Evolutionary conservation across 352 stramenopile genomes (phyloP).

Genomic region (Phytophthora sojae): DNA sequence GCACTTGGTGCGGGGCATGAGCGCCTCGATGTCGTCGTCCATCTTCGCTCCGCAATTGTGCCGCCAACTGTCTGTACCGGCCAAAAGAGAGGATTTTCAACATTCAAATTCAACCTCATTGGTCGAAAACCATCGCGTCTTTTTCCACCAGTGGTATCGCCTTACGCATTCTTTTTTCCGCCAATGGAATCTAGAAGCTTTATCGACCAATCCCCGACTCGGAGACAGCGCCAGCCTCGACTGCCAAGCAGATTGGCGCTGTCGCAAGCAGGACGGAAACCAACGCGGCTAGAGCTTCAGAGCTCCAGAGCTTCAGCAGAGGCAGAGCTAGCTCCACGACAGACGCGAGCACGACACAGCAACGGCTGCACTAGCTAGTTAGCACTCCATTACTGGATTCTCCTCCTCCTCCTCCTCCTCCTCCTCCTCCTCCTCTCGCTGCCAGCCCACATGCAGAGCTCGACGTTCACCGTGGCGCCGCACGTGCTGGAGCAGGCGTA

Average conservation of each 20-base stretch:
- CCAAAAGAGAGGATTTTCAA: constrained; percentile 15
- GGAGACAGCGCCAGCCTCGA: constrained; percentile 20
- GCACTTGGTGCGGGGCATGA: constrained; percentile 83
- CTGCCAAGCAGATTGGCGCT: constrained; percentile 26
- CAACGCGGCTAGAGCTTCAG: not conserved
- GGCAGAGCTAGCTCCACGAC: too few species aligned
- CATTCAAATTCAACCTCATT: constrained; percentile 29
- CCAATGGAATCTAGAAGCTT: too few species aligned
- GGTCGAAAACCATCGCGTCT: not conserved
- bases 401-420: too few species aligned
- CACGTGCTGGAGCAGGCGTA: constrained; percentile 90
- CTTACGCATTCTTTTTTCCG: constrained; percentile 1
- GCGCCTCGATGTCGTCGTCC: constrained; percentile 62
- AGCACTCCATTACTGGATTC: too few species aligned
- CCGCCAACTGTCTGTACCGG: not conserved
- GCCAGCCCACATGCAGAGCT: constrained; percentile 56
- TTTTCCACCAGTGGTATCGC: constrained; percentile 23
- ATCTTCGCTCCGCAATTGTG: constrained; percentile 6
- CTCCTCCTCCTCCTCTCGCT: too few species aligned
- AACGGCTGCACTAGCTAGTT: too few species aligned
- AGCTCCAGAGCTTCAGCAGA: too few species aligned
- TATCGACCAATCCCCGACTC: not conserved
- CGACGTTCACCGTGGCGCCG: constrained; percentile 70
- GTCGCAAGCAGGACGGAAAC: constrained; percentile 13
- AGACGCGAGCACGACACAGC: too few species aligned